Evolutionary conservation across 1,284 basidiomycete species (phyloP), one percentile per base, ranked within the genome.

Genomic region (Trichosporon sp.): DNA sequence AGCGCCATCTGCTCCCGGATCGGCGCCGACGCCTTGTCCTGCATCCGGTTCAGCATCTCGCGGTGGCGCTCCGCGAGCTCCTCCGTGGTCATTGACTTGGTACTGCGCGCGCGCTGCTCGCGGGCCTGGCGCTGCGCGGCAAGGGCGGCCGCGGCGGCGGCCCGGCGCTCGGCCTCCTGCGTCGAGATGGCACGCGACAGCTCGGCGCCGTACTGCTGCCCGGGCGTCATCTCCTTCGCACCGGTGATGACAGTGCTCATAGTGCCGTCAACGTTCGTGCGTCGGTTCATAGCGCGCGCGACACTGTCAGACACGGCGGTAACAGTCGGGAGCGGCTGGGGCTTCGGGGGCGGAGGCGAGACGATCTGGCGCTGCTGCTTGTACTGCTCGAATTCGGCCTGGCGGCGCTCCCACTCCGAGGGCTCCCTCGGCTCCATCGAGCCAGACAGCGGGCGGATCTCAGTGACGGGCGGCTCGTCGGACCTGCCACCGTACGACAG

Each of bases 21-120:
- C 53, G 76, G 75, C 6, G 70, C 71, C 3, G 77, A 78, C 25
- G 81, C 75, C 1, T 78, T 77, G 31, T 79, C 72, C 72, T 84
- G 82, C 58, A 84, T 68, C 63, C 75, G 70, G 1, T 75, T 74
- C n/a, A 84, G 64, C 21, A 76, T 71, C 42, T 76, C 74, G 18
- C 80, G 73, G 64, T 84, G 83, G n/a, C 81, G 76, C 9, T 78
- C 77, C 1, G 76, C 74, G 5, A 84, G 76, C 65, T 84, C 80
- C 31, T 83, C 80, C 23, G 77, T 76, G 6, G 81, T 81, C 75
- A 83, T 80, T 2, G 77, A 74, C 11, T 72, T 71, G 62, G 66
- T 56, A 1, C 38, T 27, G 15, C 70, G 70, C 38, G 51, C n/a
- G 21, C 51, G 42, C 21, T 31, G 31, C 42, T 27, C 13, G 38